Evolutionary conservation across 106 monocot genomes (phyloP).

Genomic region (Dioscorea alata): DNA sequence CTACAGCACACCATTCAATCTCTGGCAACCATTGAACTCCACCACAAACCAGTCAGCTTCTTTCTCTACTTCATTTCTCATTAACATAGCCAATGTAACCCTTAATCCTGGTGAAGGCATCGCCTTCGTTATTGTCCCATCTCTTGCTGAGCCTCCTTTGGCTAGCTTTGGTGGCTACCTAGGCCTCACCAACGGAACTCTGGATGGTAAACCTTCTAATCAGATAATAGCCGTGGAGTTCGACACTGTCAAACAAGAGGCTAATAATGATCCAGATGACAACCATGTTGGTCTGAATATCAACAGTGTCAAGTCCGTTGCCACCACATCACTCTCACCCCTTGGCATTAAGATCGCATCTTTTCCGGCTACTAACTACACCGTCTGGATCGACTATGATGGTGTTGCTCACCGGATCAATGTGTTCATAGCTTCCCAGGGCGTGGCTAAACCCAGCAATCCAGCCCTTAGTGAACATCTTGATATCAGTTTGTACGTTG

Average conservation of each 20-base stretch:
- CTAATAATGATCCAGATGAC: conserved; percentile 48
- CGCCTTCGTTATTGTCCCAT: conserved; percentile 54
- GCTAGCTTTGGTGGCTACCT: conserved; percentile 59
- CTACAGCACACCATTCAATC: conserved; percentile 17
- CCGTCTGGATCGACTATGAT: conserved; percentile 70
- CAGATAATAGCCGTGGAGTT: conserved; percentile 73
- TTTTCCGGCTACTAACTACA: conserved; percentile 9
- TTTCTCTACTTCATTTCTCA: conserved; percentile 50
- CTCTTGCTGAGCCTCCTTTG: conserved; percentile 13
- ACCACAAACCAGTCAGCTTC: conserved; percentile 29
- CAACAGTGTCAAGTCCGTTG: conserved; percentile 52
- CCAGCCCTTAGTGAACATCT: conserved; percentile 32
- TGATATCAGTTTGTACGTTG: conserved; percentile 38
- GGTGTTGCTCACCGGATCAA: conserved; percentile 22
- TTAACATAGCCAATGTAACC: conserved; percentile 41
- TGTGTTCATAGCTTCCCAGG: conserved; percentile 30
- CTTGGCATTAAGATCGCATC: conserved; percentile 43
- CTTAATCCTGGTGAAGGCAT: conserved; percentile 50
- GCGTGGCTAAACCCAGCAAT: conserved; percentile 12
- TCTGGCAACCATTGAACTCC: conserved; percentile 15
- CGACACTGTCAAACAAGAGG: conserved; percentile 55
- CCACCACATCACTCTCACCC: conserved; percentile 19
- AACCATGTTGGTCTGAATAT: conserved; percentile 83
- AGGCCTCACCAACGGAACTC: conserved; percentile 65
- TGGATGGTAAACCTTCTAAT: conserved; percentile 39